These are phyloP conservation scores for Rhizoclosmatium globosum DNA, from an alignment of 192 early-diverging fungal species.

Conservation along the genomic window DNA sequence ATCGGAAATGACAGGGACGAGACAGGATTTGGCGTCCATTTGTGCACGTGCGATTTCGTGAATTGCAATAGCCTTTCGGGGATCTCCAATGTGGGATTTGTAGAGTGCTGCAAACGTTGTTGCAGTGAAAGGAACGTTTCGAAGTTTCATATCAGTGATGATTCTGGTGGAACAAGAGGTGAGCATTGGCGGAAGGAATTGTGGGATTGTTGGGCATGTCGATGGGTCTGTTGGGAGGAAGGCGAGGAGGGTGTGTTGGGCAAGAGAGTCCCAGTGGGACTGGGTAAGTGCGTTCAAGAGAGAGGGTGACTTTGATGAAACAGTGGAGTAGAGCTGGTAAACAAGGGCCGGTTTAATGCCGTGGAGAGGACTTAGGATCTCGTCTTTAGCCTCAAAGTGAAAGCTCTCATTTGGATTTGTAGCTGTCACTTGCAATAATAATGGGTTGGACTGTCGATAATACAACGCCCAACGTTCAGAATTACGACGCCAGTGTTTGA, in stretches of 20 bases:
- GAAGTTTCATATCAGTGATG: conserved; percentile 1
- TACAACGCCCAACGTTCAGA: no score
- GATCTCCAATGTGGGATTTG: not conserved
- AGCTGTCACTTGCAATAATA: no score
- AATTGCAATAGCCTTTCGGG: conserved; percentile 13
- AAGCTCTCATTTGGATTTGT: no score
- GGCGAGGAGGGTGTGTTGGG: not conserved
- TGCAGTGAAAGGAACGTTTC: not conserved
- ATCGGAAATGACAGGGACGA: not conserved
- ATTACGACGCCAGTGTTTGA: no score
- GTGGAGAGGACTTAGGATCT: not conserved
- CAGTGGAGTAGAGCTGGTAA: conserved; percentile 5
- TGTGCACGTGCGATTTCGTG: conserved; percentile 17
- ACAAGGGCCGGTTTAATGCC: not conserved
- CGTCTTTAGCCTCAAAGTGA: no score
- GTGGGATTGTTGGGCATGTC: not conserved
- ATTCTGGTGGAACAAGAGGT: not conserved
- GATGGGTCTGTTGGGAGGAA: conserved; percentile 9
- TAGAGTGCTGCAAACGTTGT: conserved; percentile 7
- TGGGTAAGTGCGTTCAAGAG: not conserved
- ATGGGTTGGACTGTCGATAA: no score
- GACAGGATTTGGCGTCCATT: not conserved
- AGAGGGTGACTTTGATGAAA: not conserved
- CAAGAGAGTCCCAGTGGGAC: not conserved
- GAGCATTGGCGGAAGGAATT: not conserved